A percentile compares a stretch with the other conserved stretches of the same genome.
These are phyloP conservation scores for Paramecium caudatum DNA, from an alignment of 73 alveolate species.

Conservation along the genomic window DNA sequence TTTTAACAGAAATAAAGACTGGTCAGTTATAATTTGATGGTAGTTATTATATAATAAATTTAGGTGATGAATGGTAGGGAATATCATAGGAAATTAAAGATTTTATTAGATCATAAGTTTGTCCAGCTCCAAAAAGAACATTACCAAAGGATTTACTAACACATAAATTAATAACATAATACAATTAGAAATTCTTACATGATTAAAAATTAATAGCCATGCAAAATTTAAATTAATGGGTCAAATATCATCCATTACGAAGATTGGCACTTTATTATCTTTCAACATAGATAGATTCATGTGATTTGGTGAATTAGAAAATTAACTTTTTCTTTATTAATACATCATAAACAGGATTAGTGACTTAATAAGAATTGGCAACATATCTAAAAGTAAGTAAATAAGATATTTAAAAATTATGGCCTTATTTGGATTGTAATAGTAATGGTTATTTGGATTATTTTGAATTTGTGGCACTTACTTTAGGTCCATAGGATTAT, in stretches of 20 bases:
- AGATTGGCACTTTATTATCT: constrained; percentile 44
- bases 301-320: constrained; percentile 22
- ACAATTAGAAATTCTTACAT: neutral
- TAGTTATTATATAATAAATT: neutral
- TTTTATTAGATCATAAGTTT: neutral
- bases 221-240: neutral
- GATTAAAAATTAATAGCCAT: neutral
- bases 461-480: constrained; percentile 57
- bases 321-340: neutral
- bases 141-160: constrained; percentile 12
- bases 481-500: constrained; percentile 47
- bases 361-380: constrained; percentile 45
- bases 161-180: neutral
- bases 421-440: constrained; percentile 43
- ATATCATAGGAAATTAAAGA: constrained; percentile 51
- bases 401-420: neutral
- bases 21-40: constrained; percentile 30
- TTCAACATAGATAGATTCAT: constrained; percentile 35
- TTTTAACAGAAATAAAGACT: constrained; percentile 1
- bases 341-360: constrained; percentile 48
- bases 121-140: neutral
- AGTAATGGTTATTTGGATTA: constrained; percentile 43
- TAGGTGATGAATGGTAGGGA: constrained; percentile 59
- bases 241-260: constrained; percentile 39
- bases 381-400: constrained; percentile 25